These are phyloP conservation scores for Penicillium chermesinum DNA, from an alignment of 495 filamentous ascomycete genomes.

Conservation along the genomic window DNA sequence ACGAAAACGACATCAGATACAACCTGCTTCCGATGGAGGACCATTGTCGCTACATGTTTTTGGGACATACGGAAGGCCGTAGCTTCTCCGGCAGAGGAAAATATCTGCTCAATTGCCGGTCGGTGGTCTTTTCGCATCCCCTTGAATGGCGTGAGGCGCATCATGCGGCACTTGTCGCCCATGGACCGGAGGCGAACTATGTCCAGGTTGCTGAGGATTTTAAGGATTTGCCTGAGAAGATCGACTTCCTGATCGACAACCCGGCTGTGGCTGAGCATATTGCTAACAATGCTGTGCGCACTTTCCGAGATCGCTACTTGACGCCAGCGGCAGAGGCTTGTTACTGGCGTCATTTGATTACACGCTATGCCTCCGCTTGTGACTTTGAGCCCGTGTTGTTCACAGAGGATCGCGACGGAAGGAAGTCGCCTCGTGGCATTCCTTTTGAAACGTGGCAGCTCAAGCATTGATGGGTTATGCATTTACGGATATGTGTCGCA, in stretches of 20 bases:
- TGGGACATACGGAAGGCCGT: conserved; percentile 54
- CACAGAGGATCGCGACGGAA: conserved; percentile 19
- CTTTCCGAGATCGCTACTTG: conserved; percentile 55
- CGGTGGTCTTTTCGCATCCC: conserved; percentile 48
- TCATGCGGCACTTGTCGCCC: conserved; percentile 31
- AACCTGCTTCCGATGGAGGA: conserved; percentile 49
- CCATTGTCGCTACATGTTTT: conserved; percentile 56
- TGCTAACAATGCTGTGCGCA: conserved; percentile 49
- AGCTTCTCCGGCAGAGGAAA: conserved; percentile 55
- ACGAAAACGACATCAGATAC: conserved; percentile 28
- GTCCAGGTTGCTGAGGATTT: conserved; percentile 53
- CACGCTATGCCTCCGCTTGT: conserved; percentile 40
- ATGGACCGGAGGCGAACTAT: conserved; percentile 56
- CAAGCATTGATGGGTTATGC: conserved; percentile 13
- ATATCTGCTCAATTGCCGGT: conserved; percentile 56
- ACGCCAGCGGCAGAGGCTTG: conserved; percentile 58
- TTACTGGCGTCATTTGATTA: conserved; percentile 54
- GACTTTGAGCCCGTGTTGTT: conserved; percentile 40
- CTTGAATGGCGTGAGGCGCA: conserved; percentile 40
- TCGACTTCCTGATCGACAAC: conserved; percentile 47
- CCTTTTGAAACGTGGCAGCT: conserved; percentile 42
- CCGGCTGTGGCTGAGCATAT: conserved; percentile 47
- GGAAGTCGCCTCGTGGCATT: conserved; percentile 26
- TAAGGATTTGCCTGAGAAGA: conserved; percentile 47
- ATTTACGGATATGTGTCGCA: neutral